Evolutionary conservation across 768 basidiomycete species (phyloP).

Genomic region (Kwoniella dendrophila): DNA sequence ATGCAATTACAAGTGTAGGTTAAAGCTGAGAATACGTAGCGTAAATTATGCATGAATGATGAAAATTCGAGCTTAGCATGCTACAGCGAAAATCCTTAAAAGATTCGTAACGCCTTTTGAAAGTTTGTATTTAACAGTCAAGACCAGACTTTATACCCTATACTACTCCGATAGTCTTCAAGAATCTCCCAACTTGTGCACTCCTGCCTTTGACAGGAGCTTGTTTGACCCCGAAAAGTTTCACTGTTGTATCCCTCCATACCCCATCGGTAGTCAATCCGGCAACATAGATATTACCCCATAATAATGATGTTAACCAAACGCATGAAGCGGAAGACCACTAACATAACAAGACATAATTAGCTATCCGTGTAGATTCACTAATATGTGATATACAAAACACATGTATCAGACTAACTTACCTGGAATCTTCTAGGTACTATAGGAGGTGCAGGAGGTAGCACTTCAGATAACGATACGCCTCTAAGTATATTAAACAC

Average conservation of each 20-base stretch:
- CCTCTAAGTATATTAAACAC: constrained; percentile 75
- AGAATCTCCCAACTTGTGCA: constrained; percentile 46
- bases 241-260: constrained; percentile 89
- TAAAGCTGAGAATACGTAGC: too few relatives aligned
- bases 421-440: constrained; percentile 76
- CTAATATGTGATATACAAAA: background rate
- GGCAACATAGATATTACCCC: constrained; percentile 93
- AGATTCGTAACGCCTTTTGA: too few relatives aligned
- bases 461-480: constrained; percentile 69
- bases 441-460: constrained; percentile 71
- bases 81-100: too few relatives aligned
- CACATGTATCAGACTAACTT: constrained; percentile 48
- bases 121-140: too few relatives aligned
- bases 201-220: constrained; percentile 72
- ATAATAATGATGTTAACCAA: constrained; percentile 90
- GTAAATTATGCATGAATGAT: too few relatives aligned
- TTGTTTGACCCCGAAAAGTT: constrained; percentile 89
- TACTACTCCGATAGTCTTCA: constrained; percentile 48
- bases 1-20: too few relatives aligned
- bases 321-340: constrained; percentile 90
- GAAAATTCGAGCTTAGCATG: too few relatives aligned
- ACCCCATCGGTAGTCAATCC: constrained; percentile 73
- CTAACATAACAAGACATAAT: constrained; percentile 56
- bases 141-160: constrained; percentile 24
- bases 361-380: background rate